Evolutionary conservation across 2,329 filamentous ascomycete species (phyloP).

Genomic region (Escovopsis sp.): DNA sequence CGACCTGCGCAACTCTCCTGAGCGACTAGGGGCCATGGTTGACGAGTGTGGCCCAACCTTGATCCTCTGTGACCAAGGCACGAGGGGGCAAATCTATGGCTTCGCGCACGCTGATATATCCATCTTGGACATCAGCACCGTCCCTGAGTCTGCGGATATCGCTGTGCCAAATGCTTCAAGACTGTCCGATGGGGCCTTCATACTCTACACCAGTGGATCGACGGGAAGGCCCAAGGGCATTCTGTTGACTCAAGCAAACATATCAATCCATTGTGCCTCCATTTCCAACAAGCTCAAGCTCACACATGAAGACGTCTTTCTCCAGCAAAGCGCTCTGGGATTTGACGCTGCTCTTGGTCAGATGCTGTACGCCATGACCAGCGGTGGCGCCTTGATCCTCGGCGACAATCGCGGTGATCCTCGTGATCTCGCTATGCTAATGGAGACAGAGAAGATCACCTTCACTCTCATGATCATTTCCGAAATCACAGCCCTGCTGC

Average conservation of each 20-base stretch:
- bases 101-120: neutral
- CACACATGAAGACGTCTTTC: slow-evolving; percentile 25
- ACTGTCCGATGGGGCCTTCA: slow-evolving; percentile 5
- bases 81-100: slow-evolving; percentile 3
- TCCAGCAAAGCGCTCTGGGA: slow-evolving; percentile 12
- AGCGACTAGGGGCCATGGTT: slow-evolving; percentile 17
- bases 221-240: slow-evolving; percentile 27
- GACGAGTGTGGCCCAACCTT: slow-evolving; percentile 9
- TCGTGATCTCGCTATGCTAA: neutral
- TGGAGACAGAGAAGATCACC: neutral
- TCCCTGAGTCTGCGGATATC: neutral
- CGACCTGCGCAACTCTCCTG: slow-evolving; percentile 16
- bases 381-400: neutral
- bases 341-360: neutral
- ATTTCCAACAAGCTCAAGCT: slow-evolving; percentile 23
- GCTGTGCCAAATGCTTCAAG: neutral
- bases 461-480: neutral
- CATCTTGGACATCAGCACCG: neutral
- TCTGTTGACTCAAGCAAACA: slow-evolving; percentile 3
- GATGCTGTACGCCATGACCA: neutral
- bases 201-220: slow-evolving; percentile 19
- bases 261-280: neutral
- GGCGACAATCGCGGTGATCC: neutral
- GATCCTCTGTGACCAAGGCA: slow-evolving; percentile 9
- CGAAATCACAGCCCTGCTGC: neutral